A percentile compares a stretch with the other conserved stretches of the same genome.
These are phyloP conservation scores for Cicer pinnatifidum DNA, from an alignment of 306 rosid genomes.

Conservation along the genomic window DNA sequence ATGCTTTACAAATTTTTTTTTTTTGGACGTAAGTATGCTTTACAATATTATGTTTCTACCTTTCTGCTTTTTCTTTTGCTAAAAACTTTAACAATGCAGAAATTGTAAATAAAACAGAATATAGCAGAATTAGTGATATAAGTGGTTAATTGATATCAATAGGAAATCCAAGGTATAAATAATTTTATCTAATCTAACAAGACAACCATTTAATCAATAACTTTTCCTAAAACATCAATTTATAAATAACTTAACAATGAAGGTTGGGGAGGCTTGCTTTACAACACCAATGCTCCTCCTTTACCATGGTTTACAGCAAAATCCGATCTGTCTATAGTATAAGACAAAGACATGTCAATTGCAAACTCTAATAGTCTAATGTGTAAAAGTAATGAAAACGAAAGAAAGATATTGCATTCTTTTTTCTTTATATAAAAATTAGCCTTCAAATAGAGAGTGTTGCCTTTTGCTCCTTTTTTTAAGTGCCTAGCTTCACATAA, in stretches of 20 bases:
- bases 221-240: neutral
- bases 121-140: too few relatives aligned
- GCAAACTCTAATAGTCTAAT: neutral
- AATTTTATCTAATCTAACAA: too few relatives aligned
- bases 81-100: too few relatives aligned
- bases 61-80: too few relatives aligned
- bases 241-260: conserved; percentile 12
- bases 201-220: too few relatives aligned
- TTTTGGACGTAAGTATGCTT: too few relatives aligned
- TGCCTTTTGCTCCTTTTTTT: neutral
- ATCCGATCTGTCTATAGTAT: conserved; percentile 27
- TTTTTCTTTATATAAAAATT: conserved; percentile 5
- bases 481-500: neutral
- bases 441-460: neutral
- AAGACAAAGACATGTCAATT: conserved; percentile 8
- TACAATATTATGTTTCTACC: too few relatives aligned
- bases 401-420: neutral
- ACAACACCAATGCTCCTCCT: conserved; percentile 14
- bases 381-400: neutral
- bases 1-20: too few relatives aligned
- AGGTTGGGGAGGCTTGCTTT: conserved; percentile 29
- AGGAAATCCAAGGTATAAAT: too few relatives aligned
- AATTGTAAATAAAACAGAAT: too few relatives aligned
- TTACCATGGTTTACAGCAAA: conserved; percentile 20
- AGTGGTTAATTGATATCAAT: too few relatives aligned